These are phyloP conservation scores for Croton laevigatus DNA, from an alignment of 441 rosid species.

Conservation along the genomic window DNA sequence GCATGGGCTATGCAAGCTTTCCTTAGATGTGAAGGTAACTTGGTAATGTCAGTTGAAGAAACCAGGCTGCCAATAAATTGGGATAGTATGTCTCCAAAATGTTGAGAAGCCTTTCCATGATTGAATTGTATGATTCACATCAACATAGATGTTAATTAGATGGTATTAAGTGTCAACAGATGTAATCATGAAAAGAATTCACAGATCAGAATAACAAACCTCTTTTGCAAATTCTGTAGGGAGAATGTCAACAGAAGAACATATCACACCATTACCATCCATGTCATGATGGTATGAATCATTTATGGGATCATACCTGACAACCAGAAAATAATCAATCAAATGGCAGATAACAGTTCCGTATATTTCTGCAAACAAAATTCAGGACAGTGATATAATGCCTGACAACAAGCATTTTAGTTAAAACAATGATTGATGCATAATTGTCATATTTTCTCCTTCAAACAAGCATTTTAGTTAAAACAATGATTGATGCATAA, in stretches of 20 bases:
- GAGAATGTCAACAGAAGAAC: conserved; percentile 83
- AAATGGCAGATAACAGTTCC: neutral
- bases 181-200: conserved; percentile 8
- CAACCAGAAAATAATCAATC: conserved; percentile 16
- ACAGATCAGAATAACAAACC: conserved; percentile 37
- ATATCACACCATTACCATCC: conserved; percentile 81
- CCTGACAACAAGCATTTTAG: neutral
- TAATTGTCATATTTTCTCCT: neutral
- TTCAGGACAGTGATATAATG: neutral
- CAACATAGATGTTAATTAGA: conserved; percentile 14
- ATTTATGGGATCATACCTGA: conserved; percentile 61
- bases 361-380: neutral
- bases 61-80: conserved; percentile 71
- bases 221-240: conserved; percentile 98
- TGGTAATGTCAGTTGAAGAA: conserved; percentile 43
- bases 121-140: conserved; percentile 22
- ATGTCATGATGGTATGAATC: conserved; percentile 65
- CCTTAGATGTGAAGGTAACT: conserved; percentile 67
- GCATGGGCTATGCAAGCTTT: conserved; percentile 86
- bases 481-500: neutral
- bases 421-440: neutral
- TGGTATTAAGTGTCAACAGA: neutral
- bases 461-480: neutral
- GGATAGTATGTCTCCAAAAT: conserved; percentile 90
- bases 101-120: conserved; percentile 72